Percentiles rank a stretch among this genome's conserved stretches.
These are phyloP conservation scores for Saccharomyces hybrid DNA, from an alignment of 1,139 yeast species.

Conservation along the genomic window DNA sequence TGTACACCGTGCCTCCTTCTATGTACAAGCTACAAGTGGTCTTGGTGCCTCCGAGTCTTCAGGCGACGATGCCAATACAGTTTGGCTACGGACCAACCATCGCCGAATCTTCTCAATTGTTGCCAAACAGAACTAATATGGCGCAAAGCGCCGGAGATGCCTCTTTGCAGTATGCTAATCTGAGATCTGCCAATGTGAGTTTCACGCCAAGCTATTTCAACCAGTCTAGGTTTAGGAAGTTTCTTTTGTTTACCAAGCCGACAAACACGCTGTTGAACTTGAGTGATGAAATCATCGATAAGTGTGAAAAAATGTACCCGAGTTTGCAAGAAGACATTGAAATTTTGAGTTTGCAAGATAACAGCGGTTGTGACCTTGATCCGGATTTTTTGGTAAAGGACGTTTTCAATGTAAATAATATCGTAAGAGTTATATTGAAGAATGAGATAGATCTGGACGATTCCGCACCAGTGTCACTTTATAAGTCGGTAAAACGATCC, in stretches of 20 bases:
- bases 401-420: conserved; percentile 47
- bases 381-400: conserved; percentile 62
- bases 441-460: conserved; percentile 32
- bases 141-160: conserved; percentile 1
- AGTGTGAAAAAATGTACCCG: conserved; percentile 59
- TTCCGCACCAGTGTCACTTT: conserved; percentile 11
- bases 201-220: conserved; percentile 4
- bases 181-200: not conserved
- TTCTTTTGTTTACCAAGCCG: conserved; percentile 53
- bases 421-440: conserved; percentile 47
- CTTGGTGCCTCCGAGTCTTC: conserved; percentile 22
- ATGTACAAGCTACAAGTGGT: conserved; percentile 27
- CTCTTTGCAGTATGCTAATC: not conserved
- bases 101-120: conserved; percentile 6
- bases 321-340: conserved; percentile 34
- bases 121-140: conserved; percentile 5
- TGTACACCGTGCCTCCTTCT: not conserved
- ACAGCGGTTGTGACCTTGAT: conserved; percentile 61
- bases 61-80: conserved; percentile 1
- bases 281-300: conserved; percentile 41
- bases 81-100: conserved; percentile 2
- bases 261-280: conserved; percentile 40
- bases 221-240: conserved; percentile 36
- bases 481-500: conserved; percentile 17
- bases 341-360: conserved; percentile 55